Evolutionary conservation across 2,329 filamentous ascomycete genomes (phyloP).

Genomic region (Sporothrix variecibatus): DNA sequence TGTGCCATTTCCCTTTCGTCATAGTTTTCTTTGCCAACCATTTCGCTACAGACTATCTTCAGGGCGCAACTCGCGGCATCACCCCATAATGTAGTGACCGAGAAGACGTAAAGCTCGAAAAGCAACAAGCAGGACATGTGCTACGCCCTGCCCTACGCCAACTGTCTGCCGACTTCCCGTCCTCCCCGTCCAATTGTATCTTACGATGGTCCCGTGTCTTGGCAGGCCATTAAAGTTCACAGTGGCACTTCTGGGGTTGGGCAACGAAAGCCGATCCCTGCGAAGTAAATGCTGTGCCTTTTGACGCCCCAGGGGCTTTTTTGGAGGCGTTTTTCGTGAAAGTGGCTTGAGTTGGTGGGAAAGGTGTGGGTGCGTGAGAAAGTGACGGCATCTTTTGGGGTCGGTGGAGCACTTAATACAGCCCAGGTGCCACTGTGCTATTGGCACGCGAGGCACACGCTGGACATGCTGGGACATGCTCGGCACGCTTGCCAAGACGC

Average conservation of each 20-base stretch:
- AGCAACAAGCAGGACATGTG: neutral
- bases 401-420: too few species aligned
- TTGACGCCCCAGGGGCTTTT: neutral
- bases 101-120: neutral
- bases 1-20: neutral
- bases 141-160: neutral
- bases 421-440: neutral
- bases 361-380: neutral
- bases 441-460: neutral
- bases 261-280: neutral
- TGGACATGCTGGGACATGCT: neutral
- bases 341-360: neutral
- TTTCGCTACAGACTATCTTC: neutral
- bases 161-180: neutral
- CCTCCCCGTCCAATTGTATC: neutral
- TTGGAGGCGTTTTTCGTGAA: neutral
- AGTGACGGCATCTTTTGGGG: constrained; percentile 11
- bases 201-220: neutral
- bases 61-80: neutral
- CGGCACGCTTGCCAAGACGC: neutral
- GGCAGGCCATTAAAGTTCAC: neutral
- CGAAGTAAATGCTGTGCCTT: neutral
- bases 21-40: neutral
- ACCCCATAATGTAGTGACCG: neutral
- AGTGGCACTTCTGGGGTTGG: neutral